Evolutionary conservation across 352 stramenopile genomes (phyloP), one percentile per base, ranked within the genome.

Genomic region (Aphanomyces euteiches): DNA sequence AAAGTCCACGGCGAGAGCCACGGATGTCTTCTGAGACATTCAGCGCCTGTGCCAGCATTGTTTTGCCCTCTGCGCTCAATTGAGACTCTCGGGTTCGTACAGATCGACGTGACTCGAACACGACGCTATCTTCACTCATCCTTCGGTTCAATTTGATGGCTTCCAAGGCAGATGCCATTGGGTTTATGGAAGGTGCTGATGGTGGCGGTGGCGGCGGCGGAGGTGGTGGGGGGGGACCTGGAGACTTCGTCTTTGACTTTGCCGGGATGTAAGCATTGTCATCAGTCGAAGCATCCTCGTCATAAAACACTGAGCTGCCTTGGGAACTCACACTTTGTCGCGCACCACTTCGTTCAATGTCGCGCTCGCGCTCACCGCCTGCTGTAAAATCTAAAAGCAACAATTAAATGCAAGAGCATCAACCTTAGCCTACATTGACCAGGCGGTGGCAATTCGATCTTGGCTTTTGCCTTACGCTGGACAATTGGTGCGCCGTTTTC

Each of bases 11-110:
- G 2, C 85, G 79, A 56, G 68, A 13, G 13, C 78, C 78, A 21
- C 67, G 69, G 36, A 76, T 81, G n/a, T 66, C 38, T 28, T 47
- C 13, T 36, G 64, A 47, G 41, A 63, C 58, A 15, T 67, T 68
- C 21, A 92, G 87, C 7, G 83, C 85, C 56, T 90, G 88, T 65
- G 87, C 78, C 40, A 90, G 67, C 4, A 93, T 80, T n/a, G 80
- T 76, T 39, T 93, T 93, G 8, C 81, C 84, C 67, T 92, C 85
- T 34, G 84, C 82, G 71, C 85, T 93, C 8, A 92, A 74, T 63
- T 92, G 85, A 0, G 78, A 88, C 58, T 92, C 75, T 21, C 84
- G 81, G 56, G 84, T 89, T 58, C 15, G 50, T 58, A 17, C 15
- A 37, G 17, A 19, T 58, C 50, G 50, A 17, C 28, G 19, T 37